These are phyloP conservation scores for Ogataea haglerorum DNA, from an alignment of 805 yeast species.

Conservation along the genomic window DNA sequence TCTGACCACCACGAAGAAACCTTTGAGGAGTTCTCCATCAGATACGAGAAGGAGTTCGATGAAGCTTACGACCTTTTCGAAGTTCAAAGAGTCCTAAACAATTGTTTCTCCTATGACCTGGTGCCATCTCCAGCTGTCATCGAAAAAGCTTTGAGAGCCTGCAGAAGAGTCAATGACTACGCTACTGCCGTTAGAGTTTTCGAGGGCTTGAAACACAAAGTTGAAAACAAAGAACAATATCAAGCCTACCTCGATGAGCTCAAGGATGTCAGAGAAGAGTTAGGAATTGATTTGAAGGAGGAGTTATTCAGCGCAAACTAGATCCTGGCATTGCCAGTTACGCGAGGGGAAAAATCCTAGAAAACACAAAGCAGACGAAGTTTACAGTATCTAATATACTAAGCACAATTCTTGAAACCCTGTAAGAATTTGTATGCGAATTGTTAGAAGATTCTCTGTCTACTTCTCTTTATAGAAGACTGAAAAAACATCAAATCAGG, in stretches of 20 bases:
- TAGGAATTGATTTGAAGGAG: constrained; percentile 91
- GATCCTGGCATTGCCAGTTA: constrained; percentile 1
- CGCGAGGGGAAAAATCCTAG: constrained; percentile 3
- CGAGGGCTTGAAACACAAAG: constrained; percentile 95
- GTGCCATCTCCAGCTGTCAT: constrained; percentile 97
- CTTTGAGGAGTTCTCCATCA: constrained; percentile 87
- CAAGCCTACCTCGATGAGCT: constrained; percentile 94
- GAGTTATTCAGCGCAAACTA: constrained; percentile 54
- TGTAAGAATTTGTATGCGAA: constrained; percentile 1
- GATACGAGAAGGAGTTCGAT: constrained; percentile 93
- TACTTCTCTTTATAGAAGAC: constrained; percentile 7
- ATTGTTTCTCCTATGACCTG: constrained; percentile 96
- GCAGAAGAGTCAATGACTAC: constrained; percentile 98
- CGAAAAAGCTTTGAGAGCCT: constrained; percentile 93
- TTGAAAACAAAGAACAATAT: constrained; percentile 91
- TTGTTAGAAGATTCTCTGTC: constrained; percentile 4
- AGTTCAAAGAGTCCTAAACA: constrained; percentile 93
- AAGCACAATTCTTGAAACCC: constrained; percentile 1
- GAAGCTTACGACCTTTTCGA: constrained; percentile 85
- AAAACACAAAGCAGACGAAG: constrained; percentile 8
- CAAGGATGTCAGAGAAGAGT: constrained; percentile 84
- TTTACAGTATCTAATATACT: constrained; percentile 12
- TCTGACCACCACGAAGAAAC: constrained; percentile 77
- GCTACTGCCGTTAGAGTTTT: constrained; percentile 98
- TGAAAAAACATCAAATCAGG: background rate